Base-by-base conservation (phyloP, 2,329 filamentous ascomycete genomes). In the Trichoderma brevicompactum region DNA sequence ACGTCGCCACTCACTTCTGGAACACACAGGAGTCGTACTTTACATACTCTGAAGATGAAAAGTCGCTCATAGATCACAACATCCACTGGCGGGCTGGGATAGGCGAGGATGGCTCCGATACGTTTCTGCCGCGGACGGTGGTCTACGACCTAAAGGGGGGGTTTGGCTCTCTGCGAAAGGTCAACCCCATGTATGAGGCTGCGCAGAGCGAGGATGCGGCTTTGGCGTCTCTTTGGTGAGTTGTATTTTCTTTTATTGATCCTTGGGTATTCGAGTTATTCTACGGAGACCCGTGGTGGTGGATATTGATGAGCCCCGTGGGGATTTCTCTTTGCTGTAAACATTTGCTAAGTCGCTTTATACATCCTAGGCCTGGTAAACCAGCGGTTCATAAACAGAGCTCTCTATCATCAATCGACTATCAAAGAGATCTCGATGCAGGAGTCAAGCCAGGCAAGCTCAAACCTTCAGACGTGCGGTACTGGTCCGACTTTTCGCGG, bases 11-110 rank as follows among this genome's bases (percentile, higher is more conserved):
- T 0, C 95, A 99, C 80, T 99, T 97, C 77, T 99, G 95, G 95
- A 99, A 99, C 73, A 84, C 91, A 6, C 94, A 97, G 91, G 95
- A 99, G 82, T 97, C 94, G 1, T 99, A 99, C 79, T 98, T 98
- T 75, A 97, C 94, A 13, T 98, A 97, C 73, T 83, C 82, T 1
- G 81, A 58, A 52, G 54, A 85, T 52, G 68, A 78, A 10, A 66
- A 72, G 13, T 71, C 76, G 0, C 67, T 67, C 2, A 68, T 80
- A 1, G 75, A 80, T 49, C 82, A 89, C 68, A 82, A 91, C 74
- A 83, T 98, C 58, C 92, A 96, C 76, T 99, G 97, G 79, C 86
- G 94, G 15, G 84, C 91, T 0, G 95, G 95, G 2, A 76, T 96
- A 66, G 92, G 90, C 19, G 87, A 88, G 0, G 92, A 96, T 79